These are phyloP conservation scores for Torrubiella hemipterigena DNA, from an alignment of 2,329 filamentous ascomycete species.

Conservation along the genomic window DNA sequence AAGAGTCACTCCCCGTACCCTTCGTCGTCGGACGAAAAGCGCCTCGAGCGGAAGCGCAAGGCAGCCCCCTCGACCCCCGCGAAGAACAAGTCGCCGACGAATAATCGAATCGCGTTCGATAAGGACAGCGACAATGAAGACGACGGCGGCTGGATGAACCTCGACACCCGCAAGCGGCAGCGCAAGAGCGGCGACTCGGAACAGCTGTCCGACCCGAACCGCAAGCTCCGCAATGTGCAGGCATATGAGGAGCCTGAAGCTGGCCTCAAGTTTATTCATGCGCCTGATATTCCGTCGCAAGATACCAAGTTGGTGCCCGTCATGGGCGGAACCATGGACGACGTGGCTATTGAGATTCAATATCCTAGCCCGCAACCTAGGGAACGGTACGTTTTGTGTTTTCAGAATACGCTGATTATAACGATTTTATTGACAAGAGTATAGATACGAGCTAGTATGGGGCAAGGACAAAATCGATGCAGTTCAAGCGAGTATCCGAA, in stretches of 20 bases:
- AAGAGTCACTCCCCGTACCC: slow-evolving; percentile 31
- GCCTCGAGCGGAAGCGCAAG: slow-evolving; percentile 36
- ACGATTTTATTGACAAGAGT: slow-evolving; percentile 7
- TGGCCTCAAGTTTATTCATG: slow-evolving; percentile 41
- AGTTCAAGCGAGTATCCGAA: slow-evolving; percentile 58
- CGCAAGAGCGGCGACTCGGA: slow-evolving; percentile 28
- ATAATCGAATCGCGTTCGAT: slow-evolving; percentile 36
- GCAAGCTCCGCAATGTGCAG: slow-evolving; percentile 30
- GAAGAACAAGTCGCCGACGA: slow-evolving; percentile 30
- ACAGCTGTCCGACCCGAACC: slow-evolving; percentile 31
- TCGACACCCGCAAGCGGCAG: slow-evolving; percentile 36
- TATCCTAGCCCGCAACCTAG: slow-evolving; percentile 66
- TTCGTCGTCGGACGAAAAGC: slow-evolving; percentile 25
- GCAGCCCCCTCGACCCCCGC: slow-evolving; percentile 19
- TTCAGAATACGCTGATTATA: slow-evolving; percentile 6
- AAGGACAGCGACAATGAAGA: slow-evolving; percentile 39
- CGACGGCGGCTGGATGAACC: slow-evolving; percentile 37
- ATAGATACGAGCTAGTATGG: slow-evolving; percentile 51
- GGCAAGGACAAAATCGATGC: slow-evolving; percentile 72
- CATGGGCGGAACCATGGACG: slow-evolving; percentile 35
- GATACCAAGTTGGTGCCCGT: slow-evolving; percentile 38
- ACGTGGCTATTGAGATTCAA: slow-evolving; percentile 57
- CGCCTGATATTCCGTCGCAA: slow-evolving; percentile 41
- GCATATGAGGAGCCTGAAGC: slow-evolving; percentile 31
- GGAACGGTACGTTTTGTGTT: slow-evolving; percentile 48